Percentiles rank a stretch among this genome's conserved stretches.
Evolutionary conservation across 345 rosid genomes (phyloP).

Genomic region (Moringa oleifera): DNA sequence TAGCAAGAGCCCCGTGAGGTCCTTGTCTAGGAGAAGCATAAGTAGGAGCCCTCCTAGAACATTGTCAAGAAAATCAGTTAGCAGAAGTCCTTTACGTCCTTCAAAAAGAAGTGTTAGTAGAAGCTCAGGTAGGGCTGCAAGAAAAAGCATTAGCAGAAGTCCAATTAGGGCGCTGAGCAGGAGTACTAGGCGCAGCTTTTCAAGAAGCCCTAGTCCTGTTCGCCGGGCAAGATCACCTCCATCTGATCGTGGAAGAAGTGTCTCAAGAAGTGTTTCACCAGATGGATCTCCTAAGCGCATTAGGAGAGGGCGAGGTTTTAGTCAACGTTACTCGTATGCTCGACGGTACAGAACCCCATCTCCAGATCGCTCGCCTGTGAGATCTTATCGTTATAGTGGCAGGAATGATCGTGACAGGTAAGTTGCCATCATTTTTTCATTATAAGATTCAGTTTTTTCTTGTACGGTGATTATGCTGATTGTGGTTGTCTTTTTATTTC

Average conservation of each 20-base stretch:
- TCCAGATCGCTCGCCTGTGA: conserved; percentile 79
- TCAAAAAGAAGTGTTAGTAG: conserved; percentile 49
- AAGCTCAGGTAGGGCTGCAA: conserved; percentile 50
- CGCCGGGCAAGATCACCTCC: conserved; percentile 64
- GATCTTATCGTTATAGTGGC: conserved; percentile 60
- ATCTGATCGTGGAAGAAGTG: conserved; percentile 52
- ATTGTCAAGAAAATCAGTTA: conserved; percentile 21
- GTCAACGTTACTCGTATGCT: conserved; percentile 83
- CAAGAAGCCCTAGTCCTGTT: conserved; percentile 49
- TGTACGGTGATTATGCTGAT: neutral
- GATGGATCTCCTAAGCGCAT: conserved; percentile 74
- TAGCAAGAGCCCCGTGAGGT: conserved; percentile 41
- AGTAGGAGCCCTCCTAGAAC: conserved; percentile 45
- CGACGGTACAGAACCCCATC: conserved; percentile 85
- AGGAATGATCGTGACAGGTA: conserved; percentile 77
- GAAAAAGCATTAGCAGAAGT: conserved; percentile 61
- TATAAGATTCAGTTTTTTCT: neutral
- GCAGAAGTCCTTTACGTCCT: conserved; percentile 42
- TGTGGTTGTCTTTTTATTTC: neutral
- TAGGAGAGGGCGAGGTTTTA: conserved; percentile 92
- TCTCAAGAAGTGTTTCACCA: conserved; percentile 80
- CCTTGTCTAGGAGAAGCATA: conserved; percentile 26
- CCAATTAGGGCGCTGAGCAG: conserved; percentile 50
- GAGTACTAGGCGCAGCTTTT: conserved; percentile 45
- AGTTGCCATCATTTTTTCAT: neutral